Percentiles rank a stretch among this genome's conserved stretches.
Evolutionary conservation across 768 basidiomycete genomes (phyloP).

Genomic region (Suillus subaureus): DNA sequence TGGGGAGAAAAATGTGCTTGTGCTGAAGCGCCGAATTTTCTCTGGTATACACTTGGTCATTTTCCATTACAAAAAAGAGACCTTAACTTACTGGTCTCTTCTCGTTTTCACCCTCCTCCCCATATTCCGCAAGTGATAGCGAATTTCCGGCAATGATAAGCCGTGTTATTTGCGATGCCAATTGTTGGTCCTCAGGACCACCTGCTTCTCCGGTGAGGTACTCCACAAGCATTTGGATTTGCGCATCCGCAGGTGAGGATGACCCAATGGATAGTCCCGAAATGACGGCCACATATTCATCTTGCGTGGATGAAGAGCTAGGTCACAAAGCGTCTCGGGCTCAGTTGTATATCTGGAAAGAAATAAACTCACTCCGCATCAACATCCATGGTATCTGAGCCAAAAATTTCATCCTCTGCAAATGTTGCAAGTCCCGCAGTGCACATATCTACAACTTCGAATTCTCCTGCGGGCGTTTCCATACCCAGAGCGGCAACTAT

Average conservation of each 20-base stretch:
- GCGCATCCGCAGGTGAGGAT: conserved; percentile 61
- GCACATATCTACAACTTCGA: conserved; percentile 90
- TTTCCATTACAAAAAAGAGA: conserved; percentile 3
- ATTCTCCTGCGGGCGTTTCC: conserved; percentile 88
- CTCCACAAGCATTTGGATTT: conserved; percentile 86
- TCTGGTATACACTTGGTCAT: conserved; percentile 42
- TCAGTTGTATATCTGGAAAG: background rate
- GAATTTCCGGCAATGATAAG: conserved; percentile 93
- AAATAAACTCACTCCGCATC: conserved; percentile 54
- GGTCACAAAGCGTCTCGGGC: conserved; percentile 6
- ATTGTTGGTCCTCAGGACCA: conserved; percentile 61
- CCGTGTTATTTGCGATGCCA: conserved; percentile 75
- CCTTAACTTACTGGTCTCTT: conserved; percentile 56
- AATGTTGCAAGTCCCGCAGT: conserved; percentile 77
- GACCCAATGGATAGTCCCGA: conserved; percentile 86
- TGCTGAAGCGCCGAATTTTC: conserved; percentile 63
- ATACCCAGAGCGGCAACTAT: conserved; percentile 89
- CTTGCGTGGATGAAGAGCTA: conserved; percentile 31
- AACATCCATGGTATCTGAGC: conserved; percentile 59
- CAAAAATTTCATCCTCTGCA: conserved; percentile 23
- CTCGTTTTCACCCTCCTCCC: conserved; percentile 42
- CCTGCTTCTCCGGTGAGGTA: conserved; percentile 86
- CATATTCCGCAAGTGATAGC: conserved; percentile 51
- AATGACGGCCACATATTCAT: conserved; percentile 82
- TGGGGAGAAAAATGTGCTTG: conserved; percentile 64